Evolutionary conservation across 2,329 filamentous ascomycete species (phyloP).

Genomic region (Botrytis porri): DNA sequence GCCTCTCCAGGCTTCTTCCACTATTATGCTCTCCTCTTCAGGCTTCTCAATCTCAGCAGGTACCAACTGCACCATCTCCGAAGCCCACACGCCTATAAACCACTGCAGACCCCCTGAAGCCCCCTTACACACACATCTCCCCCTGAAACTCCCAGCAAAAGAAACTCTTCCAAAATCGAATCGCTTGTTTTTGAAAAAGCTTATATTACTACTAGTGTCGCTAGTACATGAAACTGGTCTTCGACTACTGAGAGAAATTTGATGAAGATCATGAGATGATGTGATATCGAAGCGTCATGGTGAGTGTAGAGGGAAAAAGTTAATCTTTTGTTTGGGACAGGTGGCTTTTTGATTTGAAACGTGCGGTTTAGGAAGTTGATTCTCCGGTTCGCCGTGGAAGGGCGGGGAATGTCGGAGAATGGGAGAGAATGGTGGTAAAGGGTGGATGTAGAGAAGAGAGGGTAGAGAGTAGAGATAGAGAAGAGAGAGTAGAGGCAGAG

Average conservation of each 20-base stretch:
- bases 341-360: not conserved
- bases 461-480: not conserved
- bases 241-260: not conserved
- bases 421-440: no score
- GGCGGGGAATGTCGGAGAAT: not conserved
- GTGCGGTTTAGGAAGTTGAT: not conserved
- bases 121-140: not conserved
- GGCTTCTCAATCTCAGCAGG: not conserved
- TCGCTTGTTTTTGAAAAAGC: not conserved
- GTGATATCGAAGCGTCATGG: not conserved
- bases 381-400: not conserved
- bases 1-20: not conserved
- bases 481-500: not conserved
- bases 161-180: not conserved
- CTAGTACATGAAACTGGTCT: not conserved
- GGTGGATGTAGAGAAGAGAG: no score
- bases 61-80: not conserved
- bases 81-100: not conserved
- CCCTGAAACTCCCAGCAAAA: rapidly evolving
- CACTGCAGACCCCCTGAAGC: not conserved
- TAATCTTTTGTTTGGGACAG: not conserved
- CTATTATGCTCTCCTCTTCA: not conserved
- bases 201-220: not conserved
- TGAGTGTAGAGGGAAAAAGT: not conserved
- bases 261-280: not conserved